A percentile compares a stretch with the other conserved stretches of the same genome.
Evolutionary conservation across 441 rosid genomes (phyloP).

Genomic region (Arabidopsis hybrid): DNA sequence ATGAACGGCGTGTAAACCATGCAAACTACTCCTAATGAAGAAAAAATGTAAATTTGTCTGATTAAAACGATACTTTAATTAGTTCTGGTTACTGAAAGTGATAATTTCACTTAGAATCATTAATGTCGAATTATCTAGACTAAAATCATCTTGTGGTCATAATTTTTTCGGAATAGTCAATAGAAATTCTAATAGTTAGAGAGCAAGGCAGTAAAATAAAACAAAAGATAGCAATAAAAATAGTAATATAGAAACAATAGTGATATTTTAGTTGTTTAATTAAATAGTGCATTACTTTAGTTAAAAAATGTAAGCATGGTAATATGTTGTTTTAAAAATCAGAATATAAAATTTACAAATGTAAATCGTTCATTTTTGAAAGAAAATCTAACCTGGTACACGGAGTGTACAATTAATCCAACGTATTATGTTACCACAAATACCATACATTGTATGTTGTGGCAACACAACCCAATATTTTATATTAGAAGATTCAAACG

Average conservation of each 20-base stretch:
- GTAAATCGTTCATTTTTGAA: too few relatives aligned
- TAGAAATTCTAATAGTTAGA: neutral
- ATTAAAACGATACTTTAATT: slow-evolving; percentile 10
- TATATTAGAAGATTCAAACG: too few relatives aligned
- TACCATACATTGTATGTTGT: too few relatives aligned
- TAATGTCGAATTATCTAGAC: neutral
- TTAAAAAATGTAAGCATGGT: neutral
- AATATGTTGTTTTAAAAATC: neutral
- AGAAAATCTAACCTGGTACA: too few relatives aligned
- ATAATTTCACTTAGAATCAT: slow-evolving; percentile 12
- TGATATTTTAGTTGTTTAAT: neutral
- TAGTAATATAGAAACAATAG: neutral
- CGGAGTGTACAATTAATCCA: too few relatives aligned
- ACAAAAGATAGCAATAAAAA: neutral
- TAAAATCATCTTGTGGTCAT: neutral
- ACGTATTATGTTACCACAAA: too few relatives aligned
- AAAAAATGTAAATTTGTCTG: slow-evolving; percentile 19
- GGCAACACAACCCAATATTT: too few relatives aligned
- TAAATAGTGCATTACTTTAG: neutral
- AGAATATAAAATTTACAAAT: too few relatives aligned
- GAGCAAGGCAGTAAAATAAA: neutral
- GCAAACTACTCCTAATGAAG: slow-evolving; percentile 36
- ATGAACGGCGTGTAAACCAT: slow-evolving; percentile 32
- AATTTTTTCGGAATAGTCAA: neutral
- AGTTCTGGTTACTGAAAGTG: slow-evolving; percentile 22